Evolutionary conservation across 257 asterid genomes (phyloP).

Genomic region (Lycium ferocissimum): DNA sequence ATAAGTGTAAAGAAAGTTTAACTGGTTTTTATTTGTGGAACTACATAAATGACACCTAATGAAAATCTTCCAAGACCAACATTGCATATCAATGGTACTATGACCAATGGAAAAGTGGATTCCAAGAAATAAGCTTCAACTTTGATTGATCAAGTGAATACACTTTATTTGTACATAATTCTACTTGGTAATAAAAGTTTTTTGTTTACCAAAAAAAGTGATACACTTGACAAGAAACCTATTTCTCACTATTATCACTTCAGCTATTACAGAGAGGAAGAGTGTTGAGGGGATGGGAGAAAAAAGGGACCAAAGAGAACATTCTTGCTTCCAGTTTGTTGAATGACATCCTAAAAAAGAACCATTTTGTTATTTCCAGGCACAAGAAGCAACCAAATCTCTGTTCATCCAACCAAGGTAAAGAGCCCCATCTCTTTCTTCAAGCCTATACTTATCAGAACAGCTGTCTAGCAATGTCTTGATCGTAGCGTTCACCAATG

Average conservation of each 20-base stretch:
- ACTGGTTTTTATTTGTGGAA: too few relatives aligned
- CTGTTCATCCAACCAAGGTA: constrained; percentile 94
- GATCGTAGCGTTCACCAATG: constrained; percentile 74
- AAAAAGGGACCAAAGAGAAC: background rate
- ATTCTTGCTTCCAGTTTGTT: background rate
- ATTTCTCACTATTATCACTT: constrained; percentile 9
- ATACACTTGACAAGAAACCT: constrained; percentile 1
- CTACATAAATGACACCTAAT: too few relatives aligned
- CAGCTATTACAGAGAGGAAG: background rate
- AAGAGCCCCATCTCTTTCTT: constrained; percentile 85
- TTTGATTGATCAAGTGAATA: constrained; percentile 17
- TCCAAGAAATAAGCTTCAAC: constrained; percentile 5
- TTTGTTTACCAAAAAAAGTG: background rate
- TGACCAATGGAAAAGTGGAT: background rate
- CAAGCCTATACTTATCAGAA: constrained; percentile 63
- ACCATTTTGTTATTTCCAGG: constrained; percentile 66
- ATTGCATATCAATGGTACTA: background rate
- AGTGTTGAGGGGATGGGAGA: background rate
- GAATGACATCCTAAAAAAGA: background rate
- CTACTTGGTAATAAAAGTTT: too few relatives aligned
- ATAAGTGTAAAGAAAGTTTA: too few relatives aligned
- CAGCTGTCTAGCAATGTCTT: constrained; percentile 62
- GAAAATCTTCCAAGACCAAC: too few relatives aligned
- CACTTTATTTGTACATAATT: background rate
- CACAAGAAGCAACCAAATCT: constrained; percentile 89